Base-by-base conservation (phyloP, 2,329 filamentous ascomycete species). In the Diplodia sapinea region DNA sequence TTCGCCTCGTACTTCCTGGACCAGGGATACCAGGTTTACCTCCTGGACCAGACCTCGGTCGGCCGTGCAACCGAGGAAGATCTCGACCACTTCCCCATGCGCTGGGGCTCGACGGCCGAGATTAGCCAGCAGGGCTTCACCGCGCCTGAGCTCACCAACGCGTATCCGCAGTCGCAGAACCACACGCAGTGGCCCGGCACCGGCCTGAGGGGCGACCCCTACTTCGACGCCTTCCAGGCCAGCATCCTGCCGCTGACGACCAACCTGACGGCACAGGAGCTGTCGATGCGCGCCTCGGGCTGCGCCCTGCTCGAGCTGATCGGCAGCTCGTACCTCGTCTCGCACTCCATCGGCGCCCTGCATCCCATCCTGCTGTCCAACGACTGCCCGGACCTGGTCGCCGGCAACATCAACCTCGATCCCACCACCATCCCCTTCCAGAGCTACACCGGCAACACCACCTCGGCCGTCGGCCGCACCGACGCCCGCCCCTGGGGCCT, bases 171-270 rank as follows among this genome's bases (percentile, higher is more conserved):
- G 47, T 68, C 68, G 47, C 67, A 55, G 61, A 43, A 43, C 59
- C 69, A 71, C 63, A 74, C 59, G 43, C 59, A 63, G 12, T 83
- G 79, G 79, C 77, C 78, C 0, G 78, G 78, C 9, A 73, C 72
- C 11, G 79, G 77, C 1, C 62, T 67, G 11, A 68, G 70, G 71
- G 82, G 82, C 2, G 84, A 87, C 69, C 71, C 78, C 0, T 73
- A 77, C 23, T 88, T 88, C 70, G 80, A 84, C 68, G 76, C 75
- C 1, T 85, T 86, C 72, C 82, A 80, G 70, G 71, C 66, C 13
- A 55, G 50, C 26, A 49, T 68, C 36, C 26, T 68, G n/a, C 66
- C 66, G 38, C 51, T 68, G 55, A 71, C 71, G 33, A 69, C 70
- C 17, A 71, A 69, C 20, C 70, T 69, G 29, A 66, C 67, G 15